phyloP scores from a whole-genome alignment of 768 basidiomycete genomes.

The Rhodotorula diobovata region DNA sequence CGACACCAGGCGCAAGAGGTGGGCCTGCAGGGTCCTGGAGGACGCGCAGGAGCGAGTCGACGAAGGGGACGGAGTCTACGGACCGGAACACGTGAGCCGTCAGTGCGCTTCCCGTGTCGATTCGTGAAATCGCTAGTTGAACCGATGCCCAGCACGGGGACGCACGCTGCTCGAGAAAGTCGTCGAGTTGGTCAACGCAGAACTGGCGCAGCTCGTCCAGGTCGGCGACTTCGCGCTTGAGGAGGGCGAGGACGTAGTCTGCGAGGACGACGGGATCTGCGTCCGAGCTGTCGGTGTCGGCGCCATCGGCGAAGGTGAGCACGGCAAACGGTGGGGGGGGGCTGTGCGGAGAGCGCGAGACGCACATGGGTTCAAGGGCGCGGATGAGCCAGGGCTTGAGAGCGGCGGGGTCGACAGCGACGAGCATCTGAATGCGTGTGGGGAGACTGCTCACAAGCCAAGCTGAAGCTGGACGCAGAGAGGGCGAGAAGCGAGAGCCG shows the following conservation, averaged over 20 bases:
- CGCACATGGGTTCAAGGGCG: conserved; percentile 85
- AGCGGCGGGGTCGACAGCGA: conserved; percentile 47
- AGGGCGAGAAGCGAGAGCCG: too few species aligned
- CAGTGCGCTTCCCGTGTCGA: too few species aligned
- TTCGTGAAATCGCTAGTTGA: too few species aligned
- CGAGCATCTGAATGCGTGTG: too few species aligned
- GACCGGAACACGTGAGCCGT: conserved; percentile 6
- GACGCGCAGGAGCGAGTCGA: conserved; percentile 54
- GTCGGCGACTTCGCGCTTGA: conserved; percentile 75
- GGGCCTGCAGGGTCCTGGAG: too few species aligned
- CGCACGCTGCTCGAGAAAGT: conserved; percentile 87
- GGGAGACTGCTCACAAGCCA: too few species aligned
- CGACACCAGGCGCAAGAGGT: too few species aligned
- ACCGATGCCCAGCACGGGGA: too few species aligned
- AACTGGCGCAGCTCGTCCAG: conserved; percentile 78
- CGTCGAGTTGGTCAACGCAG: conserved; percentile 69
- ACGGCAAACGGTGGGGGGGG: not conserved
- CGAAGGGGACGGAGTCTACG: conserved; percentile 67
- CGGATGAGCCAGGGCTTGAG: conserved; percentile 84
- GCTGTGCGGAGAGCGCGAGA: conserved; percentile 8
- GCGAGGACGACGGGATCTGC: conserved; percentile 90
- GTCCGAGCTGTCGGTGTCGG: conserved; percentile 65
- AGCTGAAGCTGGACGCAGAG: too few species aligned
- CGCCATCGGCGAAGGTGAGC: not conserved
- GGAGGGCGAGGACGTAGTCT: conserved; percentile 86